Evolutionary conservation across 1,284 basidiomycete species (phyloP).

Genomic region (Schizophyllum commune): DNA sequence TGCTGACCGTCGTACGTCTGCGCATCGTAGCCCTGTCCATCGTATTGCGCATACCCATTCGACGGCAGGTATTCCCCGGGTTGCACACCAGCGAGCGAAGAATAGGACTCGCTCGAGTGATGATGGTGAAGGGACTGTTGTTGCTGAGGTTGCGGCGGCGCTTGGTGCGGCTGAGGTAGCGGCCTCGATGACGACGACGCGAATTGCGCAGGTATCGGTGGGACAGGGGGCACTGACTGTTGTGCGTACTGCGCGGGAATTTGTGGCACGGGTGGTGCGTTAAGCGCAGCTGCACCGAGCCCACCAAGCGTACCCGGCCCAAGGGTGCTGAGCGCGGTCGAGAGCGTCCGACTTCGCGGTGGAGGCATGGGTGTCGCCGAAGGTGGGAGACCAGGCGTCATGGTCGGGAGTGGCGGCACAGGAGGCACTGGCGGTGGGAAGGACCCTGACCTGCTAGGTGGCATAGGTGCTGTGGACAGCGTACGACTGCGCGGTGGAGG

Average conservation of each 20-base stretch:
- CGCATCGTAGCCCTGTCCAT: neutral
- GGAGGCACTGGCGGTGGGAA: neutral
- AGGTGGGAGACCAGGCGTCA: too few species aligned
- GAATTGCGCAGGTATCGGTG: neutral
- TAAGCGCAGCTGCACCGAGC: too few species aligned
- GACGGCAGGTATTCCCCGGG: neutral
- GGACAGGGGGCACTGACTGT: neutral
- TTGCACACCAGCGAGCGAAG: neutral
- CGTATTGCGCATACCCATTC: neutral
- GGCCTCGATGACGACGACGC: neutral
- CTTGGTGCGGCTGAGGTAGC: neutral
- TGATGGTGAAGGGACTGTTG: neutral
- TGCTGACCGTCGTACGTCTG: neutral
- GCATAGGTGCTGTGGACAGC: neutral
- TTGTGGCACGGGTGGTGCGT: too few species aligned
- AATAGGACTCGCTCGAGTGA: neutral
- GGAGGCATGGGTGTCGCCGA: too few species aligned
- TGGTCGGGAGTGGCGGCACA: neutral
- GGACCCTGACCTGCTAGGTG: too few species aligned
- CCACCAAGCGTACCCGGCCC: too few species aligned
- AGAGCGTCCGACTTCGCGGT: too few species aligned
- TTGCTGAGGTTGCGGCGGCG: too few species aligned
- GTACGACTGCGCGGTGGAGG: neutral
- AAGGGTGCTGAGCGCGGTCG: too few species aligned
- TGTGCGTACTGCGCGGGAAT: too few species aligned